Base-by-base conservation (phyloP, 768 basidiomycete genomes). In the Phylloporus sp. region DNA sequence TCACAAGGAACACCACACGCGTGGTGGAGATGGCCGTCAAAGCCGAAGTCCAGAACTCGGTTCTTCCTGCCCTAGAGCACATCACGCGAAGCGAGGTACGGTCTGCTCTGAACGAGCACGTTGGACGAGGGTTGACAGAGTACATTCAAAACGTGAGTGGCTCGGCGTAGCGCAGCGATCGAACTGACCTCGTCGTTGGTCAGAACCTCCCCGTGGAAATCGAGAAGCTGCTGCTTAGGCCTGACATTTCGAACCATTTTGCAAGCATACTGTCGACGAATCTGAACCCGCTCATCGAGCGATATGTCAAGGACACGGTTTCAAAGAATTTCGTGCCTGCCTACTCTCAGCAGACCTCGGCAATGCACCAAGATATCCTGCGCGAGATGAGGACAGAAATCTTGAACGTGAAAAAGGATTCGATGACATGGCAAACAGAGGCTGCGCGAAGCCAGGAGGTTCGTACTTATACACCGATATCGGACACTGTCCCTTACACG, bases 1-100 rank as follows among this genome's bases (percentile, higher is more conserved):
- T 92, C 41, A 90, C 86, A 9, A 82, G 86, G 68, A 91, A 91
- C 56, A 92, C 90, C 10, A 89, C 88, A 9, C 79, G 88, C 11
- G 86, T 91, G 38, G 90, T 93, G 35, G 90, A 93, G 69, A 77
- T 85, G 76, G 90, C 89, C 13, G 85, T 92, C 59, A 90, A 90
- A 71, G 74, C 71, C 42, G 90, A 91, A 62, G 84, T 92, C 14
- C 88, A 88, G 62, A 84, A 76, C 57, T 89, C 87, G 0, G 86
- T 93, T 11, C 71, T 91, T 17, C 90, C 90, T 5, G 79, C 88
- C 8, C 72, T 93, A 27, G 88, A 90, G 63, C 82, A 70, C 44
- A 88, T 91, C 62, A 91, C 88, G 9, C 85, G 82, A 67, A 80
- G 68, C 40, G 90, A 92, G 65, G 85, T 94, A 44, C 84, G 82